Conservation (phyloP, 352 stramenopile genomes). For the Plasmopara muralis region DNA sequence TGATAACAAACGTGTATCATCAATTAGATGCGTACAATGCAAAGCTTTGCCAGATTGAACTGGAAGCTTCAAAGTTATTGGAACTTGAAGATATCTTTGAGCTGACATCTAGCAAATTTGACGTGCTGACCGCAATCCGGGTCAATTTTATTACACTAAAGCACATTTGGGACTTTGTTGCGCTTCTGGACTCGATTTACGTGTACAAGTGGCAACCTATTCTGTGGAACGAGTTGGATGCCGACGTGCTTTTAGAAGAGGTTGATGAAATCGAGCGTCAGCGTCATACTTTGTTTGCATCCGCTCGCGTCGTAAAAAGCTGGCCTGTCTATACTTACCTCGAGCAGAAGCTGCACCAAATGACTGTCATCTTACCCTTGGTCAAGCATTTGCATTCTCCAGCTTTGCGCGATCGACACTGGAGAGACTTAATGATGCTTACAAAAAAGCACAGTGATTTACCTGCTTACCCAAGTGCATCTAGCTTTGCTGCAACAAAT, state of each 20-base stretch:
- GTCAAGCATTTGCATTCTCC: conserved; percentile 86
- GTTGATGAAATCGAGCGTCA: conserved; percentile 75
- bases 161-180: conserved; percentile 91
- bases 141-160: conserved; percentile 88
- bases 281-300: conserved; percentile 51
- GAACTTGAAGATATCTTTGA: conserved; percentile 96
- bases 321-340: conserved; percentile 92
- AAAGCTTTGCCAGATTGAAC: conserved; percentile 74
- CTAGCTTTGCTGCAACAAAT: conserved; percentile 14
- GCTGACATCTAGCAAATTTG: conserved; percentile 70
- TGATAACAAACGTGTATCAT: conserved; percentile 71
- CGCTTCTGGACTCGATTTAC: conserved; percentile 72
- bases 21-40: conserved; percentile 83
- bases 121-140: conserved; percentile 74
- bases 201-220: conserved; percentile 78
- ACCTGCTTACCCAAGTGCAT: conserved; percentile 10
- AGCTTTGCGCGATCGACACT: conserved; percentile 85
- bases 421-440: conserved; percentile 83
- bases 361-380: conserved; percentile 87
- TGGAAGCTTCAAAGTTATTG: conserved; percentile 72
- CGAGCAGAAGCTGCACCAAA: conserved; percentile 87
- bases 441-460: conserved; percentile 86
- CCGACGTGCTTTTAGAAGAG: conserved; percentile 82
- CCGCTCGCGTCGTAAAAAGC: conserved; percentile 68
- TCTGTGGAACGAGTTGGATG: conserved; percentile 87